Evolutionary conservation across 805 yeast species (phyloP).

Genomic region (Kockiozyma suomiensis): DNA sequence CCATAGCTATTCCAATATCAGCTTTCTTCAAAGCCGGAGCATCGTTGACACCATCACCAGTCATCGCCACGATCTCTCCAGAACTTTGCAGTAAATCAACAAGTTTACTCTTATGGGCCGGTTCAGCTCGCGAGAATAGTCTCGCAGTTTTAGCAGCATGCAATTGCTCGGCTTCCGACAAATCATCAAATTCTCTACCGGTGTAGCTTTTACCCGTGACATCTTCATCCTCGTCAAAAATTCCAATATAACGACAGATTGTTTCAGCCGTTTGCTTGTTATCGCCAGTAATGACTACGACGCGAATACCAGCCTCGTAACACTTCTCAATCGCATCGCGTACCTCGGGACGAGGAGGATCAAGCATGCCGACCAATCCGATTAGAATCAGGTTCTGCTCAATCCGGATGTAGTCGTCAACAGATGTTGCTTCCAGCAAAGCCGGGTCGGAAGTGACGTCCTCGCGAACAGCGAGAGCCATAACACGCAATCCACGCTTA

Average conservation of each 20-base stretch:
- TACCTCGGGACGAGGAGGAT: constrained; percentile 54
- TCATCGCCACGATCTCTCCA: constrained; percentile 63
- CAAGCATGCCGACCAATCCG: constrained; percentile 53
- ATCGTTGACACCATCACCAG: constrained; percentile 68
- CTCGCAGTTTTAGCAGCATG: constrained; percentile 51
- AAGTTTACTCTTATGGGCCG: constrained; percentile 55
- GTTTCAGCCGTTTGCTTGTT: constrained; percentile 53
- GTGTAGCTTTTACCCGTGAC: constrained; percentile 47
- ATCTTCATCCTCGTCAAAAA: constrained; percentile 42
- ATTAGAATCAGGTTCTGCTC: constrained; percentile 47
- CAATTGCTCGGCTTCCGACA: constrained; percentile 46
- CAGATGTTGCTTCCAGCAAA: constrained; percentile 25
- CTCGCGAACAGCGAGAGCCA: constrained; percentile 49
- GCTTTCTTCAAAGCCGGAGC: constrained; percentile 66
- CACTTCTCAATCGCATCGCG: constrained; percentile 48
- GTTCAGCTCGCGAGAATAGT: constrained; percentile 59
- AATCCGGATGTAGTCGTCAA: constrained; percentile 37
- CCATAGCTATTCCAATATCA: constrained; percentile 67
- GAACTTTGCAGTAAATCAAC: constrained; percentile 51
- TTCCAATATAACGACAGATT: constrained; percentile 52
- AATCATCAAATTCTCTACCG: constrained; percentile 45
- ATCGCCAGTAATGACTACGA: constrained; percentile 55
- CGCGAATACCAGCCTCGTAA: constrained; percentile 53
- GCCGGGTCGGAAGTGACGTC: constrained; percentile 29
- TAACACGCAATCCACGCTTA: constrained; percentile 49